Evolutionary conservation across 2,329 filamentous ascomycete genomes (phyloP), one percentile per base, ranked within the genome.

Genomic region (Aspergillus neotritici): DNA sequence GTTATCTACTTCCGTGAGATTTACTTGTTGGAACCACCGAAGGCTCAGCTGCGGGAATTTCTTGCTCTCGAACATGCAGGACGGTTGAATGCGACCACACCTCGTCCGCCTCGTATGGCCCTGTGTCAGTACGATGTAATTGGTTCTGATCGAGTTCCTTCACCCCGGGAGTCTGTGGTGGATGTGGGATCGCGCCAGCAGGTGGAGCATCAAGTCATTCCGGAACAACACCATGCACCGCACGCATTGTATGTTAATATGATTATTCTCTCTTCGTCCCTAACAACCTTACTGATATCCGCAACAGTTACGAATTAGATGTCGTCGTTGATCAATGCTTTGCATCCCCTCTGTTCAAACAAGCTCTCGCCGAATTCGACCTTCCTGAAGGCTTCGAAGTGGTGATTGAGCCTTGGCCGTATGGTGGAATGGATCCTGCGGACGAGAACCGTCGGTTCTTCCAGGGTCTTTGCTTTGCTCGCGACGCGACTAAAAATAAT

Each of bases 61-160:
- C 65, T 78, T 4, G 65, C 68, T 0, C 58, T 72, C 3, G 74
- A 77, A 49, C 73, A 76, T 41, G 65, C 67, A 14, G 66, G 66
- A 14, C 59, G 62, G 14, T 41, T 69, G 32, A 64, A 61, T 15
- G 56, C 61, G 12, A 60, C 62, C 2, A 70, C 69, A 2, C 68
- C 68, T 12, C 63, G 69, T 2, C 76, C 75, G 11, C 64, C 71
- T 8, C 68, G 77, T 25, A 54, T 76, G 39, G 78, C 76, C 2
- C 68, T 73, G 34, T 73, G 75, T 29, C 71, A 76, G 50, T 82
- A 80, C 63, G 77, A 76, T 60, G 69, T 80, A 37, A 71, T 79
- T 44, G 73, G 75, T 1, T 54, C 60, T 4, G 72, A 77, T 33
- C 73, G 71, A 32, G 63, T 74, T 5, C 73, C 74, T 5, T 71